Base-by-base conservation (phyloP, 2,329 filamentous ascomycete species). In the Hypoxylon sp. region DNA sequence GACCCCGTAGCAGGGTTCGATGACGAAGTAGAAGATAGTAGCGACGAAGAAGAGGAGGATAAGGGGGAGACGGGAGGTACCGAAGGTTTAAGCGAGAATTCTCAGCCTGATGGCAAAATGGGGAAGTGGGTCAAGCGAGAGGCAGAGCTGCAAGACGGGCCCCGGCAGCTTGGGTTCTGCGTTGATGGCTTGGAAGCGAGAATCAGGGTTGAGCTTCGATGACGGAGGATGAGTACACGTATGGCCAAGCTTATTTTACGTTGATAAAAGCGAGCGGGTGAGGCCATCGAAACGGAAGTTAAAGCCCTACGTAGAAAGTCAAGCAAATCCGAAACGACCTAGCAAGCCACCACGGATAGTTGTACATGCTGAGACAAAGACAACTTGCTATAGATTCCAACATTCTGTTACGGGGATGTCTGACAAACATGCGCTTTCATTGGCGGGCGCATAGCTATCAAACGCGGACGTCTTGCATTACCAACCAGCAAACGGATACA, bases 161-260 rank as follows among this genome's bases (percentile, higher is more conserved):
- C 93, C 8, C 89, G 93, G 75, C 90, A 92, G 79, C 85, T 97
- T 72, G 94, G 94, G 1, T 95, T 94, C 74, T 94, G 91, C 80
- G 89, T 98, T 64, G 94, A 97, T 77, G 90, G 91, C 0, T 78
- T 83, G 68, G 90, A 93, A 76, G 92, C 89, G 8, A 88, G 81
- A 70, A 86, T 98, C 37, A 85, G 94, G 42, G 87, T 97, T 33
- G 92, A 95, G 76, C 64, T 82, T 55, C 80, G 78, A 60, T 81
- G 69, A 73, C 27, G 55, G 7, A 48, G 27, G 40, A 40, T 13
- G 17, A 33, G 2, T n/a, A 27, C 25, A 3, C 3, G 5, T n/a
- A 14, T 10, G n/a, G 10, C 11, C 33, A 31, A 25, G 20, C 2
- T 10, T 30, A 31, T 35, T 56, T 50, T 53, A 27, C 46, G 37